phyloP scores from a whole-genome alignment of 2,329 filamentous ascomycete genomes.

The Sclerotinia minor region DNA sequence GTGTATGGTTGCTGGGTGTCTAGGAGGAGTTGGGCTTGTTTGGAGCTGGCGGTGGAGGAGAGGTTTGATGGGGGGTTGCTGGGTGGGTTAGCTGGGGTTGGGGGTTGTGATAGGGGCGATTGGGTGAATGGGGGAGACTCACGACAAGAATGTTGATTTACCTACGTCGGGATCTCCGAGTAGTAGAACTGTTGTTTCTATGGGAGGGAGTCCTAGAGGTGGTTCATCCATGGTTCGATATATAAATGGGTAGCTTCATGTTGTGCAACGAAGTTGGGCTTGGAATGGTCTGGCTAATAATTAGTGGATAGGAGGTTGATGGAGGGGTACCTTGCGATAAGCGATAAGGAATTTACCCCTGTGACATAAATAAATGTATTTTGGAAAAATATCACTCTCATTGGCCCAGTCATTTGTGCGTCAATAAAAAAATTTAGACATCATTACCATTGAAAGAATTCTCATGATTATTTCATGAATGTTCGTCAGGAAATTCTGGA shows the following conservation, averaged over 20 bases:
- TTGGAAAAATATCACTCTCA: conserved; percentile 14
- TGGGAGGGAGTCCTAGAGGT: conserved; percentile 31
- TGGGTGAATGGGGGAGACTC: conserved; percentile 39
- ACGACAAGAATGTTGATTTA: conserved; percentile 64
- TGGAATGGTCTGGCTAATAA: background rate
- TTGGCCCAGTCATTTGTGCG: conserved; percentile 19
- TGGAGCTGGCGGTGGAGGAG: conserved; percentile 38
- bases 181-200: conserved; percentile 55
- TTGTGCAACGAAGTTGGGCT: background rate
- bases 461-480: conserved; percentile 16
- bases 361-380: background rate
- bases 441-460: background rate
- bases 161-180: conserved; percentile 61
- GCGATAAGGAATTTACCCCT: conserved; percentile 23
- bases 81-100: conserved; percentile 35
- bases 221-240: conserved; percentile 37
- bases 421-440: conserved; percentile 10
- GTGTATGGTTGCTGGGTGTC: conserved; percentile 62
- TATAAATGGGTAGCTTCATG: background rate
- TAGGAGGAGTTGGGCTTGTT: conserved; percentile 47
- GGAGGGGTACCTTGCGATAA: conserved; percentile 15
- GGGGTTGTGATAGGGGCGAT: background rate
- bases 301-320: background rate
- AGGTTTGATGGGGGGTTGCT: conserved; percentile 39
- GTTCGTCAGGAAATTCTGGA: background rate